Base-by-base conservation (phyloP, 2,329 filamentous ascomycete genomes). In the Diaporthe citriasiana region DNA sequence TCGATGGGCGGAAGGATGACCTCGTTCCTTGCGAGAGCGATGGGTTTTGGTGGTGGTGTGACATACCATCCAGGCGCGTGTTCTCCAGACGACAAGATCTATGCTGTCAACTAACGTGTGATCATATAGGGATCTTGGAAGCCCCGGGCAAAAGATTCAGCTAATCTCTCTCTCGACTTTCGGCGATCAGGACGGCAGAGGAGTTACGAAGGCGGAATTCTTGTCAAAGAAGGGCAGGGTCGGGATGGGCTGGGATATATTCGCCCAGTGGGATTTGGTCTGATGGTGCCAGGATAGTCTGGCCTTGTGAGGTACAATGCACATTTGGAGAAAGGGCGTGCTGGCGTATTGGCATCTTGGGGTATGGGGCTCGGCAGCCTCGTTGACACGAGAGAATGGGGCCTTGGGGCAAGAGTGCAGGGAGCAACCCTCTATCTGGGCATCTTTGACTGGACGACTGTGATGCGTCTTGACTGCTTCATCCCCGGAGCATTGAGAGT, bases 1-100 rank as follows among this genome's bases (percentile, higher is more conserved):
- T 88, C 4, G 91, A 95, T 77, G 94, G 93, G 0, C 85, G 89
- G 10, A 90, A 92, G 68, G 89, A 93, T 13, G 91, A 95, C 56
- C 87, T 90, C 71, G 83, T 96, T 1, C 90, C 93, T 0, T 90
- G 98, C 71, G 89, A 94, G 66, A 93, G 90, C n/a, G 93, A 96
- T 74, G 94, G 93, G 19, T 93, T 89, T 79, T 91, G 92, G 83
- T 97, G 93, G 90, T 97, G 94, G 91, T 83, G 91, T 1, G 96
- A 98, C 82, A 89, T 98, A 5, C 85, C 88, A 35, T 87, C 90
- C 0, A 82, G 74, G 74, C 74, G 38, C 50, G 74, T 75, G 35
- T 33, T 19, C 19, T 17, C 22, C 55, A 10, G 22, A 25, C 19
- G 8, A 25, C 30, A 15, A 40, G 40, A 51, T 8, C 35, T 65